Percentiles rank a stretch among this genome's conserved stretches.
phyloP scores from a whole-genome alignment of 164 flowering plant species.

The Kalanchoe fedtschenkoi region DNA sequence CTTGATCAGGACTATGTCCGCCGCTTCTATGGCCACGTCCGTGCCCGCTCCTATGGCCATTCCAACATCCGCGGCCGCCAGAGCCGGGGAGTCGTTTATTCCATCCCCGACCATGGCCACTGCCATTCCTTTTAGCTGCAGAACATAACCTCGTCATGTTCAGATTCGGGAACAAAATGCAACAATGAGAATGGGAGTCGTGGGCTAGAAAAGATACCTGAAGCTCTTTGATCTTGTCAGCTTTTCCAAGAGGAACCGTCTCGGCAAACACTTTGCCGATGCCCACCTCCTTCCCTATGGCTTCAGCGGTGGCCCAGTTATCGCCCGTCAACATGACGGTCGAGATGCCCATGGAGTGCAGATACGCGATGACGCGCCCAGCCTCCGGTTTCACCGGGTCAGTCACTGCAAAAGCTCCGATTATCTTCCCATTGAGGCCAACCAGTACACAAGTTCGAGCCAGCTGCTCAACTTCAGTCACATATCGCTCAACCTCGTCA shows the following conservation, averaged over 20 bases:
- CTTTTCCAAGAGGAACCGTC: slow-evolving; percentile 78
- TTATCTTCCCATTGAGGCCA: slow-evolving; percentile 53
- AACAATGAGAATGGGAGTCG: too few relatives aligned
- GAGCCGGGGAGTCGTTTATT: slow-evolving; percentile 4
- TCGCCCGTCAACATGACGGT: slow-evolving; percentile 94
- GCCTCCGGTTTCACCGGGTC: slow-evolving; percentile 96
- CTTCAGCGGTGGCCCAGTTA: slow-evolving; percentile 77
- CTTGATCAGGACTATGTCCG: neutral
- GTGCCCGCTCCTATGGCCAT: slow-evolving; percentile 4
- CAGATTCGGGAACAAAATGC: too few relatives aligned
- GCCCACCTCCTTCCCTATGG: slow-evolving; percentile 77
- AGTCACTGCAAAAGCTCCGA: slow-evolving; percentile 77
- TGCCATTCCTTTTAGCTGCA: neutral
- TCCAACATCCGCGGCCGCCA: neutral
- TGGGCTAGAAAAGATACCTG: slow-evolving; percentile 49
- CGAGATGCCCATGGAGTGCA: slow-evolving; percentile 59
- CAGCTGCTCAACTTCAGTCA: slow-evolving; percentile 50
- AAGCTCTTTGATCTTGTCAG: slow-evolving; percentile 72
- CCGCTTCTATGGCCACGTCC: neutral
- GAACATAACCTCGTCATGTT: too few relatives aligned
- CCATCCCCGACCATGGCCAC: slow-evolving; percentile 8
- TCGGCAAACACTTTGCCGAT: slow-evolving; percentile 74
- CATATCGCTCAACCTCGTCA: slow-evolving; percentile 48
- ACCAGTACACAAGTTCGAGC: slow-evolving; percentile 80
- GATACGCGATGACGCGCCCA: slow-evolving; percentile 51